A percentile compares a stretch with the other conserved stretches of the same genome.
These are phyloP conservation scores for Camellia sinensis DNA, from an alignment of 148 eudicot genomes.

Conservation along the genomic window DNA sequence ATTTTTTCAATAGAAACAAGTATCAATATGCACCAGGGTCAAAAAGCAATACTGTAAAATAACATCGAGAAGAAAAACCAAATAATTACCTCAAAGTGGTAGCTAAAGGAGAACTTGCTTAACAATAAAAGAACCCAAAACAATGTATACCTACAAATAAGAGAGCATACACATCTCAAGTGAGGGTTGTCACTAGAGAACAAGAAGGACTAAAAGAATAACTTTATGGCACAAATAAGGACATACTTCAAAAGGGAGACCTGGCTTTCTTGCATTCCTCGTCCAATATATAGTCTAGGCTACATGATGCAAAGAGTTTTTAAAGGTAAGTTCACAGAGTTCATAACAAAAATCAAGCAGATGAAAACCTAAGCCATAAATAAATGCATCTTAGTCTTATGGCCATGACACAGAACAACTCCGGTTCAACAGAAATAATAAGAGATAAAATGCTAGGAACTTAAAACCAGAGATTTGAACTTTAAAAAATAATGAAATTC, in stretches of 20 bases:
- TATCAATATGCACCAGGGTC: not conserved
- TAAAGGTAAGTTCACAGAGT: slow-evolving; percentile 2
- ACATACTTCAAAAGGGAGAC: slow-evolving; percentile 71
- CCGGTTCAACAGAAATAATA: not conserved
- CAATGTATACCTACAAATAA: slow-evolving; percentile 60
- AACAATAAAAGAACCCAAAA: slow-evolving; percentile 86
- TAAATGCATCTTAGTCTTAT: not conserved
- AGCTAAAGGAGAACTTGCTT: slow-evolving; percentile 92
- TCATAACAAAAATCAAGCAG: slow-evolving; percentile 11
- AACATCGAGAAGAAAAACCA: not conserved
- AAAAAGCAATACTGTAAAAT: not conserved
- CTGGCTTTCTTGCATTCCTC: slow-evolving; percentile 98
- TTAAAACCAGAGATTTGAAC: slow-evolving; percentile 1
- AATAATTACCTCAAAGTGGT: slow-evolving; percentile 72
- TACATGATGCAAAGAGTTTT: slow-evolving; percentile 32
- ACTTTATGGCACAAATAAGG: slow-evolving; percentile 11
- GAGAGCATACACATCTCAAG: slow-evolving; percentile 3
- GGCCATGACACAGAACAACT: not conserved
- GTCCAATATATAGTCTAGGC: slow-evolving; percentile 86
- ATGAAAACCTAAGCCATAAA: slow-evolving; percentile 5
- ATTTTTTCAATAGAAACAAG: slow-evolving; percentile 19
- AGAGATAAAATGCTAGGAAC: slow-evolving; percentile 1
- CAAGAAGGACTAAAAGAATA: slow-evolving; percentile 14
- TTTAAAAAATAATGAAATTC: not conserved
- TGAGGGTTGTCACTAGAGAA: not conserved